Conservation (phyloP, 139 green algal species). For the Closterium sp. region DNA sequence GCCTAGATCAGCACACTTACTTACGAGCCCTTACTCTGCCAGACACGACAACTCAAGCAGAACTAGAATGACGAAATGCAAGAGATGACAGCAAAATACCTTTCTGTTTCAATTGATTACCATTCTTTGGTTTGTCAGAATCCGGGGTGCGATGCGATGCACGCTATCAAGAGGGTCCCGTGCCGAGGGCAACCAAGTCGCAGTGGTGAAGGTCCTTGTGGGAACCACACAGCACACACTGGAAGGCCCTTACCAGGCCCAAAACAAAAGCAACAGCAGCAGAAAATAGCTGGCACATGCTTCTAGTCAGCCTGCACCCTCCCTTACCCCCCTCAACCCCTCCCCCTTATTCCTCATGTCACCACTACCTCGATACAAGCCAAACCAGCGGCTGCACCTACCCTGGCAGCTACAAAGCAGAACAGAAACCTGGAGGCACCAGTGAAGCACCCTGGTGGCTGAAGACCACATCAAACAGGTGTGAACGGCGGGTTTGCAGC, state of each 20-base stretch:
- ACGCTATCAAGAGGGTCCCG: not conserved
- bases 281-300: not conserved
- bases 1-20: not conserved
- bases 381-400: not conserved
- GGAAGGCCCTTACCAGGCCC: not conserved
- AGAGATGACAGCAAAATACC: not conserved
- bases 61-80: not conserved
- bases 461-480: not conserved
- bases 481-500: not conserved
- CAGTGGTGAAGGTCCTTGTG: not conserved
- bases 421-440: not conserved
- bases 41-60: not conserved
- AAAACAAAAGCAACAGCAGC: not conserved
- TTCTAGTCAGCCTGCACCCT: not conserved
- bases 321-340: not conserved
- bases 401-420: not conserved
- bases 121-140: not conserved
- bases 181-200: not conserved
- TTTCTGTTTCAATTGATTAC: not conserved
- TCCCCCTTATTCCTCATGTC: not conserved
- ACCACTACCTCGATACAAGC: not conserved
- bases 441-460: not conserved
- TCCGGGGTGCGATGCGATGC: not conserved
- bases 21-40: not conserved
- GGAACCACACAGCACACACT: not conserved